Percentiles rank a stretch among this genome's conserved stretches.
Conservation (phyloP, 805 yeast species). For the Blastobotrys attinorum region DNA sequence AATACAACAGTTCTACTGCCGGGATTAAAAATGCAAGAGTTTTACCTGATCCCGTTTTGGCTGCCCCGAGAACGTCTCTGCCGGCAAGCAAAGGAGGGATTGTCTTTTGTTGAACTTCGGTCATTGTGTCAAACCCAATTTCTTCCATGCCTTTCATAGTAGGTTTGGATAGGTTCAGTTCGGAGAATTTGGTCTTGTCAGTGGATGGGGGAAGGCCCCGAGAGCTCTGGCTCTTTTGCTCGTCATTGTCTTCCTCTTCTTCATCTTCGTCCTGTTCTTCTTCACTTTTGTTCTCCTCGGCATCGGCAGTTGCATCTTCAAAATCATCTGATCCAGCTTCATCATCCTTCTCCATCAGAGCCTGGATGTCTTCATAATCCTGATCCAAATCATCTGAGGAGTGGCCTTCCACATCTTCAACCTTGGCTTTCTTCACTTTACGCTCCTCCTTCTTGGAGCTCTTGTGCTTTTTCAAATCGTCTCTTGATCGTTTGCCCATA, state of each 20-base stretch:
- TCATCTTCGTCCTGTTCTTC: constrained; percentile 26
- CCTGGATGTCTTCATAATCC: constrained; percentile 19
- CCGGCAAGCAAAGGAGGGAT: constrained; percentile 97
- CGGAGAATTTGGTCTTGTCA: constrained; percentile 33
- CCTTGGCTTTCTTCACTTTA: constrained; percentile 6
- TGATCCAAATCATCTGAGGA: constrained; percentile 19
- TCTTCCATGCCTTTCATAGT: constrained; percentile 72
- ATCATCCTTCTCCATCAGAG: constrained; percentile 17
- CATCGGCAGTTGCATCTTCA: constrained; percentile 20
- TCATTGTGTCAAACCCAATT: constrained; percentile 91
- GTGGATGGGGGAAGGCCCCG: constrained; percentile 17
- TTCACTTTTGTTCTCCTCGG: constrained; percentile 25
- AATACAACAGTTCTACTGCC: constrained; percentile 85
- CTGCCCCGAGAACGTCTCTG: constrained; percentile 97
- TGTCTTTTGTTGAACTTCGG: constrained; percentile 90
- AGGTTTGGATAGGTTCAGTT: constrained; percentile 66
- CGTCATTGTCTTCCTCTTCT: constrained; percentile 19
- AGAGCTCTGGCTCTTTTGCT: constrained; percentile 12
- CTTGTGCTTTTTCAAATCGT: not conserved
- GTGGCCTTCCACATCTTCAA: constrained; percentile 4
- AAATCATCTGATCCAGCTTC: constrained; percentile 26
- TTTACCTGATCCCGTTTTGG: constrained; percentile 98
- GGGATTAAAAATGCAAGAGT: constrained; percentile 94
- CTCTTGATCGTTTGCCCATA: not conserved
- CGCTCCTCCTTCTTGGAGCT: constrained; percentile 3